These are phyloP conservation scores for Phialemoniopsis sp. DNA, from an alignment of 2,329 filamentous ascomycete genomes.

Conservation along the genomic window DNA sequence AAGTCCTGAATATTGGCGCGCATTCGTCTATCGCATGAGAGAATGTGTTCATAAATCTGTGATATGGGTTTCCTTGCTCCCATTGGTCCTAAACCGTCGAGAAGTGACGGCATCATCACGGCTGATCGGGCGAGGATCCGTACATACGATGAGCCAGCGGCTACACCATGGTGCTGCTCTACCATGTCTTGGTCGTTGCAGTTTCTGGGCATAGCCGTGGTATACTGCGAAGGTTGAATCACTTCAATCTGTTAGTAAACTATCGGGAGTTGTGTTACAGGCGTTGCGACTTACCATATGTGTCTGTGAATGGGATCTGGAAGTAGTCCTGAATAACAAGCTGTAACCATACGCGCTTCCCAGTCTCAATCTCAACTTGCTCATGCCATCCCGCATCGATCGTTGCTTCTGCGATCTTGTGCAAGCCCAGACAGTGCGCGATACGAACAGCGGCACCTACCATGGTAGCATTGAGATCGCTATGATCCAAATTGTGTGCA, in stretches of 20 bases:
- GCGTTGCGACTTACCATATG: constrained; percentile 16
- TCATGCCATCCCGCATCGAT: constrained; percentile 8
- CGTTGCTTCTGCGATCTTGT: constrained; percentile 11
- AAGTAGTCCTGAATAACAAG: constrained; percentile 28
- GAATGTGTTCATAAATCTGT: constrained; percentile 22
- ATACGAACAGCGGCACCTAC: constrained; percentile 26
- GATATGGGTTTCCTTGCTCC: constrained; percentile 15
- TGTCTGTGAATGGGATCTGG: constrained; percentile 25
- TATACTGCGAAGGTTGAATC: constrained; percentile 24
- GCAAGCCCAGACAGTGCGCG: constrained; percentile 21
- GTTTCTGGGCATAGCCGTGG: constrained; percentile 22
- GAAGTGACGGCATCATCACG: constrained; percentile 18
- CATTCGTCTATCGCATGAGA: constrained; percentile 22
- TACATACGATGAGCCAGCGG: constrained; percentile 14
- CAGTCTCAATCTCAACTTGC: constrained; percentile 20
- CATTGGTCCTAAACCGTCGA: constrained; percentile 24
- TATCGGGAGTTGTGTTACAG: not conserved
- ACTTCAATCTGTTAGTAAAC: constrained; percentile 2
- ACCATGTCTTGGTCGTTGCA: constrained; percentile 22
- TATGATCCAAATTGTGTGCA: constrained; percentile 27
- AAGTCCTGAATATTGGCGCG: constrained; percentile 20
- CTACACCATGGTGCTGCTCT: not conserved
- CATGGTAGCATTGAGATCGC: constrained; percentile 24
- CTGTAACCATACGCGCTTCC: constrained; percentile 27
- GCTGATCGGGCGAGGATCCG: constrained; percentile 21